Evolutionary conservation across 345 rosid species (phyloP).

Genomic region (Brassica cretica): DNA sequence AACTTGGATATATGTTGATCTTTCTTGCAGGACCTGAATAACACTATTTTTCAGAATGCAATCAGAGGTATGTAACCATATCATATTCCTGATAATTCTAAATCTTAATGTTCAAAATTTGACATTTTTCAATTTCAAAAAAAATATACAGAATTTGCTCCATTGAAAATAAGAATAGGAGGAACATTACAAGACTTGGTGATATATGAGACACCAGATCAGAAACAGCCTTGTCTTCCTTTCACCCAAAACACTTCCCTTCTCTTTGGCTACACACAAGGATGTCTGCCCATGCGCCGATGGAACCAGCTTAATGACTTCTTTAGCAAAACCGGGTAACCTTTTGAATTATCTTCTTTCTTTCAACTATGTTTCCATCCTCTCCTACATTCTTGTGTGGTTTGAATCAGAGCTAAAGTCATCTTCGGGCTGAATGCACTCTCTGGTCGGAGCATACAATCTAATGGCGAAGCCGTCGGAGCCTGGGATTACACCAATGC

Average conservation of each 20-base stretch:
- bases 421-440: conserved; percentile 84
- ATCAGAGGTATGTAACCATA: conserved; percentile 48
- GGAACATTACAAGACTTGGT: conserved; percentile 72
- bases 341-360: not conserved
- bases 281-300: conserved; percentile 62
- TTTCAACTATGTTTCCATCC: not conserved
- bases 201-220: conserved; percentile 45
- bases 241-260: conserved; percentile 43
- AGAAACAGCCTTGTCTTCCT: conserved; percentile 43
- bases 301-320: conserved; percentile 70
- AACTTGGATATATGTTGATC: conserved; percentile 15
- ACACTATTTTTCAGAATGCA: conserved; percentile 59
- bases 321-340: conserved; percentile 56
- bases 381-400: not conserved
- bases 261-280: conserved; percentile 65
- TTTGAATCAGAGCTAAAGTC: conserved; percentile 57
- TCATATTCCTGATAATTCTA: not conserved
- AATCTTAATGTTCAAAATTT: not conserved
- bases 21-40: conserved; percentile 59
- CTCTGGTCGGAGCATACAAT: conserved; percentile 45
- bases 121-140: not conserved
- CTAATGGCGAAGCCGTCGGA: conserved; percentile 57
- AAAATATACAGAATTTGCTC: conserved; percentile 62
- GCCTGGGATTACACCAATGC: conserved; percentile 79
- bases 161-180: conserved; percentile 74